phyloP scores from a whole-genome alignment of 1,284 basidiomycete species.

The Erythrobasidium hasegawianum region DNA sequence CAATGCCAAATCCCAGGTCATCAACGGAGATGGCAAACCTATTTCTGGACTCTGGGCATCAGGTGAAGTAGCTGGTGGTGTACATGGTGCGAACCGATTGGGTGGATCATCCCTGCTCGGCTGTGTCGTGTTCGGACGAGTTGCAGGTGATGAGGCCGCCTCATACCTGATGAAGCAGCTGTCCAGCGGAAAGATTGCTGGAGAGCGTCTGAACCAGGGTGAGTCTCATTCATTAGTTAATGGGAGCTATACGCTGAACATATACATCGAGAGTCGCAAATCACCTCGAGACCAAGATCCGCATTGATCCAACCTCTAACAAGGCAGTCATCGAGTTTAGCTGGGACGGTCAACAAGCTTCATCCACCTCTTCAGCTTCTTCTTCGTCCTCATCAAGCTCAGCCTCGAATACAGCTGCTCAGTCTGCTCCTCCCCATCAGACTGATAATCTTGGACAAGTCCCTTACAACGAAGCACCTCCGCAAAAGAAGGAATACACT shows the following conservation, averaged over 20 bases:
- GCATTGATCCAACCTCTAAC: slow-evolving; percentile 55
- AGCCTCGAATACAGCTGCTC: slow-evolving; percentile 46
- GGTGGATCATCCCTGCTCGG: slow-evolving; percentile 84
- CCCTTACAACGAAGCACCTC: slow-evolving; percentile 51
- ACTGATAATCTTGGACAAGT: slow-evolving; percentile 45
- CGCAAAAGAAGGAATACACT: slow-evolving; percentile 58
- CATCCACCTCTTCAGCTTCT: slow-evolving; percentile 38
- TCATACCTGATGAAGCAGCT: slow-evolving; percentile 57
- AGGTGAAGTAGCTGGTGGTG: slow-evolving; percentile 95
- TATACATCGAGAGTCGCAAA: too few species aligned
- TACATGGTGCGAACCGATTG: slow-evolving; percentile 94
- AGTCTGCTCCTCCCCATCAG: slow-evolving; percentile 40
- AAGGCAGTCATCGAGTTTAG: slow-evolving; percentile 58
- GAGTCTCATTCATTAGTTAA: too few species aligned
- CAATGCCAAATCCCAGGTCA: slow-evolving; percentile 75
- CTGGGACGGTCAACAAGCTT: slow-evolving; percentile 51
- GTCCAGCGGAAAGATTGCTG: slow-evolving; percentile 42
- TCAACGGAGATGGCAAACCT: slow-evolving; percentile 68
- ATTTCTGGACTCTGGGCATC: slow-evolving; percentile 61
- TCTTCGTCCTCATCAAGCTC: slow-evolving; percentile 41
- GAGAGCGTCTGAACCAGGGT: slow-evolving; percentile 34
- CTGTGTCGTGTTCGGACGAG: slow-evolving; percentile 93
- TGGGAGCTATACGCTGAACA: too few species aligned
- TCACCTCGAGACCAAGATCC: slow-evolving; percentile 64
- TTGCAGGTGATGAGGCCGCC: slow-evolving; percentile 79